Base-by-base conservation (phyloP, 208 protist genomes). In the Crithidia sp. region DNA sequence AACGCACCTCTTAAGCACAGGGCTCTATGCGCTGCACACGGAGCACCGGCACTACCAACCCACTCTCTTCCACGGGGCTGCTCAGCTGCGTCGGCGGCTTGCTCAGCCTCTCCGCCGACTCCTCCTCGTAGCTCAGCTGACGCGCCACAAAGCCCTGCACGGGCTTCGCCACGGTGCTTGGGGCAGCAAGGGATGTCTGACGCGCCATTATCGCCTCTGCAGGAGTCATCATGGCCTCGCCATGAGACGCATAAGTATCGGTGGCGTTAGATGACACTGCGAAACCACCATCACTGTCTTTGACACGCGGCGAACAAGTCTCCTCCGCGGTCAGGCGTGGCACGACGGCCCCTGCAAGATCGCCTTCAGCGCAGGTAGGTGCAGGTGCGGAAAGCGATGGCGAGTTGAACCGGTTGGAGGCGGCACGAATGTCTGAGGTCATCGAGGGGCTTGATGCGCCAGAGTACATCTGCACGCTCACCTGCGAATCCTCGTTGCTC, bases 41-140 rank as follows among this genome's bases (percentile, higher is more conserved):
- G 50, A 58, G 36, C 37, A 73, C 58, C 65, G 40, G 39, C 65
- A 70, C 63, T 2, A 39, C 39, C n/a, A 13, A 50, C 28, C 13
- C 36, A 9, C 0, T 3, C 14, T 37, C 6, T 5, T 47, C 55
- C 0, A 0, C 7, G 8, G 40, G 0, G 16, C 8, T 4, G n/a
- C 17, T n/a, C 7, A 8, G 7, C 36, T 45, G 57, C 5, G 14
- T n/a, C 2, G 45, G 4, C 9, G 44, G 7, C 7, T 44, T 47
- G 55, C 49, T 57, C 57, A 10, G 0, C 7, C 16, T 7, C 10
- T 7, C n/a, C 5, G 64, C 67, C 19, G 19, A 40, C 3, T 63
- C 67, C 45, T 79, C 74, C 2, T 74, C 74, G 14, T 71, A 79
- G 40, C 67, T 63, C 49, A 79, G 62, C 67, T 79, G 74, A 14